phyloP scores from a whole-genome alignment of 371 early-diverging fungal genomes.

The Encephalitozoon romaleae region DNA sequence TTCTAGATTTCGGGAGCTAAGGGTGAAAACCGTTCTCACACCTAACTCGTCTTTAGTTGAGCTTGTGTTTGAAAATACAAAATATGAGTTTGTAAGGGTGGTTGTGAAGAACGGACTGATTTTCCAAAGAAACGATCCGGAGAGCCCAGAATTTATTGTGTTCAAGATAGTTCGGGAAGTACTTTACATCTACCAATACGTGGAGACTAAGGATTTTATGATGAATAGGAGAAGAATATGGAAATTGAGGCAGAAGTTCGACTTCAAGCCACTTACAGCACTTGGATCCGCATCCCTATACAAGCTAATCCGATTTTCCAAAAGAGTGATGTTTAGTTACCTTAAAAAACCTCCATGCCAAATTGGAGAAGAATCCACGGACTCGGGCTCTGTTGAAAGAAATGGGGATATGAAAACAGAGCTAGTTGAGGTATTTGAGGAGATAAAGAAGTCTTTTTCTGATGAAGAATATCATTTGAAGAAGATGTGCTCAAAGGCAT shows the following conservation, averaged over 20 bases:
- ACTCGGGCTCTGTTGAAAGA: background rate
- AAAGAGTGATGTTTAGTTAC: background rate
- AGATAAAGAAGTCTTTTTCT: background rate
- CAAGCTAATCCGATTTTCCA: constrained; percentile 42
- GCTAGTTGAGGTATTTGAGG: constrained; percentile 18
- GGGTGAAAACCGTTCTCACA: constrained; percentile 18
- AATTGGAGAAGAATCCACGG: background rate
- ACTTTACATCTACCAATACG: constrained; percentile 45
- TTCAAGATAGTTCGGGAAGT: constrained; percentile 25
- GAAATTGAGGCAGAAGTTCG: constrained; percentile 47
- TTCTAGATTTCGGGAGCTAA: constrained; percentile 31
- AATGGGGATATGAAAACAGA: background rate
- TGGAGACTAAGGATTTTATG: background rate
- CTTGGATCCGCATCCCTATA: constrained; percentile 43
- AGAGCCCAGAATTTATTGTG: constrained; percentile 54
- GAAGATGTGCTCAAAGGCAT: background rate
- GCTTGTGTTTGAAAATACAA: constrained; percentile 9
- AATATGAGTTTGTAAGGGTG: constrained; percentile 51
- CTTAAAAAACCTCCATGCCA: background rate
- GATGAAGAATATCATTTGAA: background rate
- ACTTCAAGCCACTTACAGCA: constrained; percentile 27
- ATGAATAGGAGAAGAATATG: constrained; percentile 34
- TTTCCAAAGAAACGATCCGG: constrained; percentile 50
- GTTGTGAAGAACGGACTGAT: constrained; percentile 33
- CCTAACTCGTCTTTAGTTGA: constrained; percentile 29